Base-by-base conservation (phyloP, 2,329 filamentous ascomycete species). In the Fusarium sp. region DNA sequence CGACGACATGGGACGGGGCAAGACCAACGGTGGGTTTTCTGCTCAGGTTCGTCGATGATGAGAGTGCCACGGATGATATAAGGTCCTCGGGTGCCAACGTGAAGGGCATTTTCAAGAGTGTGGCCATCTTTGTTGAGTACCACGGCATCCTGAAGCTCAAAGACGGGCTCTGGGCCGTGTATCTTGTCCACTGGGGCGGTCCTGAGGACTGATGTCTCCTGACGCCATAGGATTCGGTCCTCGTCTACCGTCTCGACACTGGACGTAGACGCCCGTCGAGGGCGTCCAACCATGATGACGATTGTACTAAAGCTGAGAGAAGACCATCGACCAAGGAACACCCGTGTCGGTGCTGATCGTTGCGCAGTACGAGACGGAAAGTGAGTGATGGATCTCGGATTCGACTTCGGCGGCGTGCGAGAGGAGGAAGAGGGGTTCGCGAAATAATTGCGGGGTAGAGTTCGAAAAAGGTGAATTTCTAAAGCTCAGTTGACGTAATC, bases 11-110 rank as follows among this genome's bases (percentile, higher is more conserved):
- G 27, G 47, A 52, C 57, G 10, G 25, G 43, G 8, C 15, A 60
- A 35, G 47, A 80, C 86, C 69, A 72, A 88, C 86, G 79, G 54
- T 81, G 77, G 3, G 66, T 38, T 45, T 74, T 80, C 54, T 84
- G 80, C 2, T 78, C 69, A 37, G 84, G 82, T 4, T 88, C 85
- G 32, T 87, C 86, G 4, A 90, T 81, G 62, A 90, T 84, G 17
- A 94, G 83, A 43, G 84, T 83, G 15, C 93, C 93, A 15, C 88
- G 87, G 14, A 94, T 85, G 8, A 87, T 86, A 65, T 92, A 88
- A 0, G 92, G 92, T 0, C 90, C 89, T 50, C 89, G 85, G 0
- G 87, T 81, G 74, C 89, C 87, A 4, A 92, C 90, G 56, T 89
- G 81, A 5, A 95, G 85, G 6, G 93, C 86, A 77, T 89, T 93